Percentiles rank a stretch among this genome's conserved stretches.
Evolutionary conservation across 2,329 filamentous ascomycete species (phyloP).

Genomic region (Hysterium pulicare): DNA sequence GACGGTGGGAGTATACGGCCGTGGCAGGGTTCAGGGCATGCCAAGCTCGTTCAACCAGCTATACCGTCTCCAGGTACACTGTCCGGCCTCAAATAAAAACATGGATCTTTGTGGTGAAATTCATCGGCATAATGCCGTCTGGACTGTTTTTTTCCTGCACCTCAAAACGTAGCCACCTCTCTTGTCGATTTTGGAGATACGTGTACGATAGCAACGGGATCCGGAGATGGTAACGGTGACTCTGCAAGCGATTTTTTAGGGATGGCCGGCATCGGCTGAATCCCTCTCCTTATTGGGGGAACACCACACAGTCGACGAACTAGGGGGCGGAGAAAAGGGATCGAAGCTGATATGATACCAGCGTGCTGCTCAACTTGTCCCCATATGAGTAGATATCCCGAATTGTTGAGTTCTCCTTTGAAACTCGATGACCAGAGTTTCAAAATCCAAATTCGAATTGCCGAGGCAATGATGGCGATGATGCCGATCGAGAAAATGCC

Average conservation of each 20-base stretch:
- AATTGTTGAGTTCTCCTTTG: conserved; percentile 13
- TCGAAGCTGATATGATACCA: conserved; percentile 29
- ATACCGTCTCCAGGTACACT: too few relatives aligned
- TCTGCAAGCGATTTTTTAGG: not conserved
- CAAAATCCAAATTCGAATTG: conserved; percentile 23
- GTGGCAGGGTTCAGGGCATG: too few relatives aligned
- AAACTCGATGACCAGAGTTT: conserved; percentile 23
- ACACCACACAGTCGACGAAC: not conserved
- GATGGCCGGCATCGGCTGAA: not conserved
- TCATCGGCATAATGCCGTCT: too few relatives aligned
- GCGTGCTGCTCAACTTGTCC: conserved; percentile 30
- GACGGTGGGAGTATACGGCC: too few relatives aligned
- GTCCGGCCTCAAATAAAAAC: too few relatives aligned
- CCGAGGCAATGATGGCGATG: conserved; percentile 28
- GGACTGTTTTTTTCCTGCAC: too few relatives aligned
- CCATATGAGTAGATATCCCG: conserved; percentile 25
- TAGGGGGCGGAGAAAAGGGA: conserved; percentile 28
- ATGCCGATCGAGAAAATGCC: conserved; percentile 32
- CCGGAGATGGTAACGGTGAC: too few relatives aligned
- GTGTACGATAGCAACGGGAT: too few relatives aligned
- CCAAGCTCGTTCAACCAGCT: too few relatives aligned
- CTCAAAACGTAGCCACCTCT: too few relatives aligned
- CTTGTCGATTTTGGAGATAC: too few relatives aligned
- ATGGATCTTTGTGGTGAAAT: too few relatives aligned
- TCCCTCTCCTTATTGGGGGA: not conserved